Evolutionary conservation across 306 rosid genomes (phyloP), one percentile per base, ranked within the genome.

Genomic region (Arachis hypogaea): DNA sequence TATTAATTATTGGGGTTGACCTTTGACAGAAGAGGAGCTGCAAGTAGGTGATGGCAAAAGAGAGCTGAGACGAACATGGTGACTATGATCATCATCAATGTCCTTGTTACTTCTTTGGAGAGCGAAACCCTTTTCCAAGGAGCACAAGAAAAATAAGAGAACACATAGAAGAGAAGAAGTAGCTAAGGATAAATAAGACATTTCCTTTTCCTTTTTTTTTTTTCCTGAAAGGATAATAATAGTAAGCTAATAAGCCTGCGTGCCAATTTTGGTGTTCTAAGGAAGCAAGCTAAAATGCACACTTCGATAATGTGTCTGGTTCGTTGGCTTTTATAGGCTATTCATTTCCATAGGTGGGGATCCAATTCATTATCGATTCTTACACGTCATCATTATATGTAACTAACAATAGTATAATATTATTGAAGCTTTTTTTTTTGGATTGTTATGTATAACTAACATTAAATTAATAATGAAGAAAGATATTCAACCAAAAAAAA

Each of bases 21-120:
- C 93, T 84, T 66, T 46, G 50, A 73, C n/a, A 12, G 86, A 68
- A 77, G 82, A 69, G 77, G 82, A 69, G 77, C 7, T 69, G 83
- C 93, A 88, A 60, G 81, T 80, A 11, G 90, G 12, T 57, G 88
- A 84, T 43, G 93, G 93, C 2, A 88, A 56, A 7, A 88, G 88
- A 33, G 89, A 80, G 68, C 4, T 59, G 64, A 84, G 81, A 0
- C 42, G 83, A 83, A 88, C 47, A 75, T 75, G 79, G 38, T 9
- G 69, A 50, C 44, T 69, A 29, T 42, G 56, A 12, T 52, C 54
- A 59, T 29, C 75, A 45, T 75, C 47, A 6, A 0, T 41, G 45
- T 18, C 70, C n/a, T 71, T 66, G 59, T 16, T 67, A 72, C n/a
- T 51, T 41, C 66, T 14, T 63, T 80, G 69, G 62, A 68, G 57